Percentiles rank a stretch among this genome's conserved stretches.
These are phyloP conservation scores for Kluyveromyces sp. DNA, from an alignment of 1,139 yeast species.

Conservation along the genomic window DNA sequence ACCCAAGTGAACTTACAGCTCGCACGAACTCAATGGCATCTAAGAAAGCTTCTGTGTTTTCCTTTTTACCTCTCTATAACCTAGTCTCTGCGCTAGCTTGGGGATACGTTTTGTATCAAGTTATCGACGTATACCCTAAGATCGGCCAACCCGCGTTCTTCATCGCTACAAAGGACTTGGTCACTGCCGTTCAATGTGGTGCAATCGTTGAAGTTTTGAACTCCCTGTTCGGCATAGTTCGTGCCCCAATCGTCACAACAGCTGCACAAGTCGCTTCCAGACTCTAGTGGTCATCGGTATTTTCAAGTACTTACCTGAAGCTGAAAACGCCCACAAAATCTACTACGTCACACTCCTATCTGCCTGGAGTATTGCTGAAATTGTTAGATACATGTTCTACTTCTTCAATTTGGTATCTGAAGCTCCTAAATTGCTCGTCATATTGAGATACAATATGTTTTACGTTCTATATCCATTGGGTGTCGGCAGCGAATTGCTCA, in stretches of 20 bases:
- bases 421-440: conserved; percentile 49
- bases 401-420: conserved; percentile 54
- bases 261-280: conserved; percentile 82
- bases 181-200: conserved; percentile 68
- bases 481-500: conserved; percentile 71
- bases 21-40: background rate
- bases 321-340: conserved; percentile 44
- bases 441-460: conserved; percentile 79
- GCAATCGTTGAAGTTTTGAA: conserved; percentile 80
- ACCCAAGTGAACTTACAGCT: too few relatives aligned
- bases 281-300: conserved; percentile 79
- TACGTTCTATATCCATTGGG: conserved; percentile 84
- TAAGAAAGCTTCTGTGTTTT: conserved; percentile 1
- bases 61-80: conserved; percentile 45
- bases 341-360: conserved; percentile 57
- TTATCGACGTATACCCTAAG: conserved; percentile 33
- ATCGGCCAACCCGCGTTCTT: conserved; percentile 55
- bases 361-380: conserved; percentile 90
- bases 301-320: conserved; percentile 67
- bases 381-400: conserved; percentile 79
- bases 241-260: conserved; percentile 79
- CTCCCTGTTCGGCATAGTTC: conserved; percentile 68
- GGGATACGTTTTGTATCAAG: conserved; percentile 49
- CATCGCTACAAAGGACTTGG: conserved; percentile 48
- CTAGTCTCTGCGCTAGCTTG: conserved; percentile 60